phyloP scores from a whole-genome alignment of 495 filamentous ascomycete genomes.

The Penicilliopsis zonata region DNA sequence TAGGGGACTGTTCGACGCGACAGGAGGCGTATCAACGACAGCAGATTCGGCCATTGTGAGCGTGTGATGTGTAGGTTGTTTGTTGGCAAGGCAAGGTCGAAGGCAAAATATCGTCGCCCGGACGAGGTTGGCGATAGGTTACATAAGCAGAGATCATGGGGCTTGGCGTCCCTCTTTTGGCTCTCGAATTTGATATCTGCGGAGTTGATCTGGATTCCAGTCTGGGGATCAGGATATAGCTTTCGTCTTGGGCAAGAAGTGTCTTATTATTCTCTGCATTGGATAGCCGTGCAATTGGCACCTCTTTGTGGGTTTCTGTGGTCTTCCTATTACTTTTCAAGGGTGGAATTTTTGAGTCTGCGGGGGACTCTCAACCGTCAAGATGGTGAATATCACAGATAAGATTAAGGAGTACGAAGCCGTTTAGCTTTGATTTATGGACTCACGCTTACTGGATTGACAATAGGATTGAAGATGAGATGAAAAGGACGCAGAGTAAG shows the following conservation, averaged over 20 bases:
- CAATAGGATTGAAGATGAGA: conserved; percentile 96
- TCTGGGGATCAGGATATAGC: neutral
- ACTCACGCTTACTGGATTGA: conserved; percentile 5
- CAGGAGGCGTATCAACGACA: conserved; percentile 8
- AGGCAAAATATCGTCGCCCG: neutral
- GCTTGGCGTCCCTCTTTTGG: neutral
- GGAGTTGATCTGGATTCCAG: neutral
- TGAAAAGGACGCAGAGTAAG: conserved; percentile 93
- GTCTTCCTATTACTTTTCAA: neutral
- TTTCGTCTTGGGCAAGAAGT: neutral
- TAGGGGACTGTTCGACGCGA: conserved; percentile 3
- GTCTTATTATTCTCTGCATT: neutral
- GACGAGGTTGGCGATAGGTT: neutral
- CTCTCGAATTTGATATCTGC: conserved; percentile 1
- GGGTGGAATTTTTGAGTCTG: conserved; percentile 9
- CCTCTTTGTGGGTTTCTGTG: neutral
- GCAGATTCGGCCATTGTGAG: conserved; percentile 21
- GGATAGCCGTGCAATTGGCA: neutral
- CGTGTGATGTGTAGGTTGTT: neutral
- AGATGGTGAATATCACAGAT: conserved; percentile 98
- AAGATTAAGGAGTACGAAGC: conserved; percentile 91
- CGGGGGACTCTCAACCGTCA: conserved; percentile 34
- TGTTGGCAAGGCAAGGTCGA: neutral
- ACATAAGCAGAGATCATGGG: neutral
- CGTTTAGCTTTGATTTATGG: neutral